phyloP scores from a whole-genome alignment of 768 basidiomycete species.

The Royoungia palumana region DNA sequence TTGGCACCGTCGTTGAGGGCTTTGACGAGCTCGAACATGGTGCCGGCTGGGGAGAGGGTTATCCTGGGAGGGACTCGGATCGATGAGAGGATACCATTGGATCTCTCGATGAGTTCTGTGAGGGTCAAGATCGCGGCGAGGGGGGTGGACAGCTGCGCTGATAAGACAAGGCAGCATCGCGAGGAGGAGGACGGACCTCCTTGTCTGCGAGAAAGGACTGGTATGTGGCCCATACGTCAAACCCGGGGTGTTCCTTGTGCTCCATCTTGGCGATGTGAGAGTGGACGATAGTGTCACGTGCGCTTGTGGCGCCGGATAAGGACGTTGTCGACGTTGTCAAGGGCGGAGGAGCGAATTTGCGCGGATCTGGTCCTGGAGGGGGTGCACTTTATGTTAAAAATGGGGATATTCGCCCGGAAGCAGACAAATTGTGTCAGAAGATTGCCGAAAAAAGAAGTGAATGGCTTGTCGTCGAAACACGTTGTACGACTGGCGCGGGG shows the following conservation, averaged over 20 bases:
- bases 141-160: constrained; percentile 65
- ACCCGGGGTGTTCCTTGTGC: constrained; percentile 7
- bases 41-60: constrained; percentile 55
- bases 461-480: constrained; percentile 64
- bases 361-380: constrained; percentile 13
- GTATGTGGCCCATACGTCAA: constrained; percentile 55
- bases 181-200: constrained; percentile 45
- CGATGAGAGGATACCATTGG: constrained; percentile 55
- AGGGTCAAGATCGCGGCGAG: constrained; percentile 86
- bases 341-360: constrained; percentile 23
- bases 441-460: constrained; percentile 27
- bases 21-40: constrained; percentile 89
- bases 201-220: constrained; percentile 59
- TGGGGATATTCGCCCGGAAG: constrained; percentile 18
- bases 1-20: constrained; percentile 76
- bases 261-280: constrained; percentile 10
- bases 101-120: constrained; percentile 75
- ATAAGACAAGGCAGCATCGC: neutral
- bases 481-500: constrained; percentile 68
- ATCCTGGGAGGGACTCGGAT: neutral
- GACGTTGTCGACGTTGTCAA: constrained; percentile 23
- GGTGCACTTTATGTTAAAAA: constrained; percentile 11
- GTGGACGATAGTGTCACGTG: constrained; percentile 20
- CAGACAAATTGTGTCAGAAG: constrained; percentile 18
- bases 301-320: constrained; percentile 7